Conservation (phyloP, 768 basidiomycete genomes). For the Daedaleopsis sinensis region DNA sequence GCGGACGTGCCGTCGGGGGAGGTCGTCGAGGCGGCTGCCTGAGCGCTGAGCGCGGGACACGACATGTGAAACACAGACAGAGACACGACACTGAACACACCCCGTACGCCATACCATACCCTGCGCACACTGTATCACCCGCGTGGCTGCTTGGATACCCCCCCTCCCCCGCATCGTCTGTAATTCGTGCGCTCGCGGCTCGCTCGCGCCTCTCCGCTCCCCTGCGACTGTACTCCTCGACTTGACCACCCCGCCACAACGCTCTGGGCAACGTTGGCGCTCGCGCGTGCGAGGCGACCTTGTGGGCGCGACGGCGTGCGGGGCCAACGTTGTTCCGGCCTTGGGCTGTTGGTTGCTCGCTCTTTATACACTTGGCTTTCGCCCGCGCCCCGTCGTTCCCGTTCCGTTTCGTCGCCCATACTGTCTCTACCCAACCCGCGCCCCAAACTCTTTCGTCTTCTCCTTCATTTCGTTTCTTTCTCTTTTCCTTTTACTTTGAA, state of each 20-base stretch:
- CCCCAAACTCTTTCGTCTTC: constrained; percentile 3
- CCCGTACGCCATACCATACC: constrained; percentile 13
- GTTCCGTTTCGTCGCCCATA: not conserved
- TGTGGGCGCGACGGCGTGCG: constrained; percentile 5
- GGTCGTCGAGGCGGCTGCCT: constrained; percentile 28
- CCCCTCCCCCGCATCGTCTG: constrained; percentile 16
- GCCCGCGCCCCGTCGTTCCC: constrained; percentile 8
- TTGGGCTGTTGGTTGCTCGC: constrained; percentile 70
- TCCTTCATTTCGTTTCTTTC: not conserved
- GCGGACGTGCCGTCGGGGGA: constrained; percentile 33
- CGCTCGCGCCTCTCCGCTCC: constrained; percentile 7
- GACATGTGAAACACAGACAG: too few species aligned
- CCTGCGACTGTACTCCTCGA: constrained; percentile 17
- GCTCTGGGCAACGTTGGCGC: not conserved
- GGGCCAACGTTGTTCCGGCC: constrained; percentile 19
- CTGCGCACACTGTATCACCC: constrained; percentile 19
- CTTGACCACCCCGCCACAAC: not conserved
- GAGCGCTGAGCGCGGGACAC: constrained; percentile 8
- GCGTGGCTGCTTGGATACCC: constrained; percentile 29
- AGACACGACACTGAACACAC: constrained; percentile 7
- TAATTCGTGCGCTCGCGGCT: constrained; percentile 23
- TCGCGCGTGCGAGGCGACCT: not conserved
- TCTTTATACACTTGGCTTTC: constrained; percentile 53
- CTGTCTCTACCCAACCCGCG: not conserved
- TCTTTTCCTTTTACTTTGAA: not conserved